Evolutionary conservation across 768 basidiomycete genomes (phyloP), one percentile per base, ranked within the genome.

Genomic region (Pleurotus citrinopileatus): DNA sequence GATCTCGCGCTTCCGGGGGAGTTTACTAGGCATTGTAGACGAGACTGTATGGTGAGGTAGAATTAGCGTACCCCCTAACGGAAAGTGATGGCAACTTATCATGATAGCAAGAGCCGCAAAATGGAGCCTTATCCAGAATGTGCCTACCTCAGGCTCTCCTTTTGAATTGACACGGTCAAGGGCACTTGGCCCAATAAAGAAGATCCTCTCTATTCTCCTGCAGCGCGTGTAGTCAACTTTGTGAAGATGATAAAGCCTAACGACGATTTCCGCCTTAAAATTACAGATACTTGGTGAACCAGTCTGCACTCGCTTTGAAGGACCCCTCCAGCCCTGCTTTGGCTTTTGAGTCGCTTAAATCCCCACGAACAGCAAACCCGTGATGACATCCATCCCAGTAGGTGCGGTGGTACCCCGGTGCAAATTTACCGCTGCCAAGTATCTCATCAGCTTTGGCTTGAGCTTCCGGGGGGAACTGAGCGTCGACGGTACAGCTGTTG

Each of bases 401-500:
- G 51, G 63, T 67, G 25, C 76, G 69, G 62, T 70, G 76, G 61
- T 85, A 84, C 0, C 82, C 76, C 0, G 71, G 73, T 2, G 68
- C 70, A 56, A 74, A 78, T 44, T 75, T 73, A 0, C 71, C 71
- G 10, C 67, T 68, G 0, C 73, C 79, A 12, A 87, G 63, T 36
- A 86, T 70, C 46, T 70, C 61, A 52, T 83, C 82, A 2, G 82
- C 81, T 45, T 70, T 57, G 0, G 62, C 65, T 54, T 78, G 74
- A 3, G 71, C 50, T 38, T 77, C 77, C 1, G 32, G 46, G 5
- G 82, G 79, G 74, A 86, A 89, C 63, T 67, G 65, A 5, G 29
- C 1, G 64, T 87, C 84, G 27, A 63, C 36, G 29, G 77, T 72
- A 69, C 86, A 87, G 38, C 79, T 80, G 72, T 87, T 87, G 69